A percentile compares a stretch with the other conserved stretches of the same genome.
Conservation (phyloP, 2,329 filamentous ascomycete genomes). For the Neofusicoccum umdonicola region DNA sequence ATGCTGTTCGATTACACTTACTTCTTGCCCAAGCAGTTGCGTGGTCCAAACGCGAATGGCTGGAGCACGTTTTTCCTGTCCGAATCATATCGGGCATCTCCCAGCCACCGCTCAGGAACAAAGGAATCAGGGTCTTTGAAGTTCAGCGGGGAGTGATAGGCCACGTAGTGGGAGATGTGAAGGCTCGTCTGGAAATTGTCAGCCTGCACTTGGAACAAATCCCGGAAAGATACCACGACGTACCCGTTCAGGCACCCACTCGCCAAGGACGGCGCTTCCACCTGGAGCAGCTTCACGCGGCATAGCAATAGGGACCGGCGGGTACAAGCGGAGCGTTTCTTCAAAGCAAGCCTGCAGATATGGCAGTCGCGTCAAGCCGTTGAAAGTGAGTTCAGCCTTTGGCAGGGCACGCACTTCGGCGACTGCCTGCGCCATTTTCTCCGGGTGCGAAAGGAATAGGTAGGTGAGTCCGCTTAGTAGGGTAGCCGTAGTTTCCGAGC, state of each 20-base stretch:
- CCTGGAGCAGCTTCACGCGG: no score
- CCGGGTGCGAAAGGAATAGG: conserved; percentile 24
- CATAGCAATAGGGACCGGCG: no score
- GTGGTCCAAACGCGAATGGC: conserved; percentile 44
- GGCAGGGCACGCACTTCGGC: not conserved
- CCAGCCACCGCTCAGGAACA: conserved; percentile 43
- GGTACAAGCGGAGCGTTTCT: no score
- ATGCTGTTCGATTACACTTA: conserved; percentile 22
- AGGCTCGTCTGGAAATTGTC: conserved; percentile 13
- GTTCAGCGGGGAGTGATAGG: conserved; percentile 23
- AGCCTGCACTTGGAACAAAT: not conserved
- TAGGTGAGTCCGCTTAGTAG: conserved; percentile 37
- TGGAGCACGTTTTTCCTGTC: conserved; percentile 38
- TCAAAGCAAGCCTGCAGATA: no score
- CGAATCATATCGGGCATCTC: conserved; percentile 24
- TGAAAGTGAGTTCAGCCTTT: no score
- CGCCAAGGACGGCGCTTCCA: no score
- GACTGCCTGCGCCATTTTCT: not conserved
- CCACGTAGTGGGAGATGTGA: conserved; percentile 11
- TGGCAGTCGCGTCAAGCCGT: no score
- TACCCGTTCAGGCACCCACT: no score
- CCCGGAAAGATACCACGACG: no score
- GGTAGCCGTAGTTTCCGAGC: conserved; percentile 43
- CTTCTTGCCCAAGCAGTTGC: conserved; percentile 40
- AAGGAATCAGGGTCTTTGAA: conserved; percentile 38